Percentiles rank a stretch among this genome's conserved stretches.
phyloP scores from a whole-genome alignment of 768 basidiomycete genomes.

The Tremella mesenterica region DNA sequence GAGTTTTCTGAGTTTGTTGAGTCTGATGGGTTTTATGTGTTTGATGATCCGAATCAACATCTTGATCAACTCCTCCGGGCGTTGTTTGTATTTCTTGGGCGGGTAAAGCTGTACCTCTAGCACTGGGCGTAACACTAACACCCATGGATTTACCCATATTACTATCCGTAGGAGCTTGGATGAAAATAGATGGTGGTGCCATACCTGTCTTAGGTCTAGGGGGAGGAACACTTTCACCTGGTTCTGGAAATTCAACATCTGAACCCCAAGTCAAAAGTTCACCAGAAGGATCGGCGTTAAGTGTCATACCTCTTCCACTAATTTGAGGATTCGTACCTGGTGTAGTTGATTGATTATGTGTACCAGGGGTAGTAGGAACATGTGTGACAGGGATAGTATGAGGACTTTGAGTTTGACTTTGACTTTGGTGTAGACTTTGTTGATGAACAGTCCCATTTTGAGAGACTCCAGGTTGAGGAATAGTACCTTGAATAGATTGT shows the following conservation, averaged over 20 bases:
- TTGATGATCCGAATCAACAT: background rate
- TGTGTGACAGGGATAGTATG: too few relatives aligned
- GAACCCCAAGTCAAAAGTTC: constrained; percentile 29
- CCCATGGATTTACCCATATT: constrained; percentile 13
- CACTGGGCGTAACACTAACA: constrained; percentile 8
- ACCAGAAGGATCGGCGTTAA: constrained; percentile 7
- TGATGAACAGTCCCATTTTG: background rate
- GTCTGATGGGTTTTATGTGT: background rate
- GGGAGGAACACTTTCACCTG: constrained; percentile 10
- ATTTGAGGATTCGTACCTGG: background rate
- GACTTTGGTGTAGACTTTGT: background rate
- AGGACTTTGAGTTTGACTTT: too few relatives aligned
- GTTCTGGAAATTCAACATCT: constrained; percentile 34
- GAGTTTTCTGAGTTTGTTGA: background rate
- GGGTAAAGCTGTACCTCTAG: constrained; percentile 1
- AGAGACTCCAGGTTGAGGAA: background rate
- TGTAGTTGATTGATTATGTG: background rate
- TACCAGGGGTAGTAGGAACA: too few relatives aligned
- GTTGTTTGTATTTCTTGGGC: background rate
- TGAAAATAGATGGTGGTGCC: constrained; percentile 29
- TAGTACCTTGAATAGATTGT: background rate
- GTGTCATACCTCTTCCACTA: background rate
- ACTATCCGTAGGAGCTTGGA: constrained; percentile 39
- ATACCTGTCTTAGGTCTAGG: constrained; percentile 13
- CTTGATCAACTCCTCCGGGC: background rate